Conservation (phyloP, 1,284 basidiomycete genomes). For the Rhodotorula sp. region DNA sequence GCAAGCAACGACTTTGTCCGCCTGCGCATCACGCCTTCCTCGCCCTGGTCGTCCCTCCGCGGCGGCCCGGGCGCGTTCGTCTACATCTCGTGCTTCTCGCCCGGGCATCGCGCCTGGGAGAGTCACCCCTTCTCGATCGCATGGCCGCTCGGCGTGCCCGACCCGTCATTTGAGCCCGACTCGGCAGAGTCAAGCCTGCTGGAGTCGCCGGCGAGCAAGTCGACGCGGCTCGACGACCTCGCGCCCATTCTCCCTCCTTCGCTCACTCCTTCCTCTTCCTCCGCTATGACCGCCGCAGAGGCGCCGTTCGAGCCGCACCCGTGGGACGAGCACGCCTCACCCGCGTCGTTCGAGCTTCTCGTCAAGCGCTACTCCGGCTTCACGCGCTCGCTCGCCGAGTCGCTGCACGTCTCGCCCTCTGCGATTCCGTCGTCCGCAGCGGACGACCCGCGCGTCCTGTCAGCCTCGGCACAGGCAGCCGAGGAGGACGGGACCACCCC, state of each 20-base stretch:
- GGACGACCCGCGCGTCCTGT: not conserved
- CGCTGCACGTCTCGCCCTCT: not conserved
- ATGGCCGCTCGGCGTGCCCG: slow-evolving; percentile 20
- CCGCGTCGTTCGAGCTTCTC: slow-evolving; percentile 12
- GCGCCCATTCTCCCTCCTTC: not conserved
- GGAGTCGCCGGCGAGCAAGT: not conserved
- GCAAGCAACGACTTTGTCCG: slow-evolving; percentile 22
- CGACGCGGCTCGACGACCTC: not conserved
- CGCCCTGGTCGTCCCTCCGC: not conserved
- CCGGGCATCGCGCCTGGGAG: slow-evolving; percentile 14
- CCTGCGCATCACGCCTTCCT: slow-evolving; percentile 15
- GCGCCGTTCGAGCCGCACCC: not conserved
- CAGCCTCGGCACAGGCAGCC: slow-evolving; percentile 2
- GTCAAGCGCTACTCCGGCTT: slow-evolving; percentile 24
- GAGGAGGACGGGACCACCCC: not conserved
- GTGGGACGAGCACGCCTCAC: not conserved
- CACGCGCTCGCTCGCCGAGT: slow-evolving; percentile 20
- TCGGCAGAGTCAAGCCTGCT: not conserved
- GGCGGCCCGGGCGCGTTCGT: slow-evolving; percentile 36
- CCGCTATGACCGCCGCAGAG: not conserved
- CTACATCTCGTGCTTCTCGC: slow-evolving; percentile 23
- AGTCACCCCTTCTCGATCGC: slow-evolving; percentile 35
- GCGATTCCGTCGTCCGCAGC: not conserved
- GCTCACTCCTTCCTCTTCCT: not conserved
- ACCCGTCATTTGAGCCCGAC: not conserved